Conservation (phyloP, 2,329 filamentous ascomycete species). For the Knufia fluminis region DNA sequence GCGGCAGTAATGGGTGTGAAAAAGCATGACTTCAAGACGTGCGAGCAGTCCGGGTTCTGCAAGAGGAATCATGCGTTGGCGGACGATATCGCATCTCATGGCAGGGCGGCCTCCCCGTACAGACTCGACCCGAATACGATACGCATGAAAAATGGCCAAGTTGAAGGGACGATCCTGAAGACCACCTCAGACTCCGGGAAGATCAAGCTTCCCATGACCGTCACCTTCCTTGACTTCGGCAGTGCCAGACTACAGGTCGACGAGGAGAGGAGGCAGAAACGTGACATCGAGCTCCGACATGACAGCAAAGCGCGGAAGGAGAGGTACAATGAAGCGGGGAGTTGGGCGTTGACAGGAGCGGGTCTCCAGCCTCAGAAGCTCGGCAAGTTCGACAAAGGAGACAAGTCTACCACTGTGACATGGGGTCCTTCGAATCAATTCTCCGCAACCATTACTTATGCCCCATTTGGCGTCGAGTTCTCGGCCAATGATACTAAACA, state of each 20-base stretch:
- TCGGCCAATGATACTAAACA: conserved; percentile 72
- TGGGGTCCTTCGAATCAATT: conserved; percentile 71
- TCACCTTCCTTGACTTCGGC: conserved; percentile 85
- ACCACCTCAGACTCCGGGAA: conserved; percentile 58
- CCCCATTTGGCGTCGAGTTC: conserved; percentile 79
- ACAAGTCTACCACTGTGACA: conserved; percentile 60
- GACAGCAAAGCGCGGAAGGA: conserved; percentile 79
- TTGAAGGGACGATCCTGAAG: conserved; percentile 76
- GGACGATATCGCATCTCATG: conserved; percentile 60
- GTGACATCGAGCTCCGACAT: conserved; percentile 79
- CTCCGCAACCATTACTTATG: conserved; percentile 73
- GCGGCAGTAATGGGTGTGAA: conserved; percentile 59
- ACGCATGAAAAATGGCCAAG: conserved; percentile 66
- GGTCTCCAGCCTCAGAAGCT: conserved; percentile 60
- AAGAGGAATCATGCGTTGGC: conserved; percentile 87
- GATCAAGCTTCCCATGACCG: conserved; percentile 68
- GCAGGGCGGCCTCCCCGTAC: conserved; percentile 67
- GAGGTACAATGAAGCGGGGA: conserved; percentile 82
- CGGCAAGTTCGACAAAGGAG: conserved; percentile 57
- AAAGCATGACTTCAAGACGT: conserved; percentile 95
- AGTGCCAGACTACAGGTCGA: conserved; percentile 80
- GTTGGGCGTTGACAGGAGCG: conserved; percentile 75
- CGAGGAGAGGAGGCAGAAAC: conserved; percentile 80
- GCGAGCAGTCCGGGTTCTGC: conserved; percentile 92
- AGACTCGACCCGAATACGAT: conserved; percentile 62